phyloP scores from a whole-genome alignment of 768 basidiomycete species.

The Fomitopsis pulvina region DNA sequence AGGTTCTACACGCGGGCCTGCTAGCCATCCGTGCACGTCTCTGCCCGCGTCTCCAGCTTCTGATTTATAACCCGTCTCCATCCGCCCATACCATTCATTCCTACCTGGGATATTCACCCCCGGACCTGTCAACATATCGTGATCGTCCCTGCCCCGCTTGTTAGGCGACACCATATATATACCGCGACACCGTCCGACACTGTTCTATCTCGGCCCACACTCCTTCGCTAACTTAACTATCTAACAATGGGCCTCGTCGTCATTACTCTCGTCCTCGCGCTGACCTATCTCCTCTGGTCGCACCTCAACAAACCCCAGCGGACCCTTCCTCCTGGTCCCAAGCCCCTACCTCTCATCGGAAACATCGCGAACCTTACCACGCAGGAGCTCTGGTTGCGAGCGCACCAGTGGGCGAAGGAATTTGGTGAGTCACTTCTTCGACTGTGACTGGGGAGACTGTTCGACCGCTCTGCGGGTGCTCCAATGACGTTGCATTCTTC shows the following conservation, averaged over 20 bases:
- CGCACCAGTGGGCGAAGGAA: constrained; percentile 51
- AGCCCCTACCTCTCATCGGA: constrained; percentile 56
- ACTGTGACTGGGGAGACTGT: not conserved
- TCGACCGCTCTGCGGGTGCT: not conserved
- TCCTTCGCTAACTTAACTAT: constrained; percentile 4
- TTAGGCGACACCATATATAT: not conserved
- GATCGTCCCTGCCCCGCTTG: not conserved
- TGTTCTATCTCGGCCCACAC: not conserved
- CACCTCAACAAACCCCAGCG: constrained; percentile 13
- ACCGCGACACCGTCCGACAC: not conserved
- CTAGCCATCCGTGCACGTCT: not conserved
- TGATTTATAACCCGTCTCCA: not conserved
- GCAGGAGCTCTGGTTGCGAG: constrained; percentile 61
- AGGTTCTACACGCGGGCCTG: not conserved
- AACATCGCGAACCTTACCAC: constrained; percentile 55
- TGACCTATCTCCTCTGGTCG: constrained; percentile 10
- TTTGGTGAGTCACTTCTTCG: constrained; percentile 40
- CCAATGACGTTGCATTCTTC: no score
- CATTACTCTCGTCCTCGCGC: not conserved
- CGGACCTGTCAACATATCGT: not conserved
- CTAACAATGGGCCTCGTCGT: constrained; percentile 2
- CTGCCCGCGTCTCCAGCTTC: not conserved
- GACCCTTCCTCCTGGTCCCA: constrained; percentile 61
- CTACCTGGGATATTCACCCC: not conserved
- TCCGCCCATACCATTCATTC: not conserved